Percentiles rank a stretch among this genome's conserved stretches.
phyloP scores from a whole-genome alignment of 1,284 basidiomycete species.

The Xerocomus nothofagi region DNA sequence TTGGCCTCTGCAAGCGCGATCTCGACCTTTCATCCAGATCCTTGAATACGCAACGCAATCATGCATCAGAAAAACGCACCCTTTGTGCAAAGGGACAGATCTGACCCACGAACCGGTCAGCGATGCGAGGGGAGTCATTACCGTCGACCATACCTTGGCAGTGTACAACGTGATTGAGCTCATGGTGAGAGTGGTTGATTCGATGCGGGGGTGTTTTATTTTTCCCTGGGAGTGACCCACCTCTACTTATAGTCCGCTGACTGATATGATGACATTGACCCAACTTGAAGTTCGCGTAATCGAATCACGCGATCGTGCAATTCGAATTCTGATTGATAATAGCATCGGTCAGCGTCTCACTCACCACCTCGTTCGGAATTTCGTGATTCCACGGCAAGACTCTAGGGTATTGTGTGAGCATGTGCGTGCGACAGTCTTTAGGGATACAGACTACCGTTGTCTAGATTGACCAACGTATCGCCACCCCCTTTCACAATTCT shows the following conservation, averaged over 20 bases:
- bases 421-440: too few relatives aligned
- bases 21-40: conserved; percentile 41
- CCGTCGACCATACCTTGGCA: conserved; percentile 38
- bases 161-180: conserved; percentile 46
- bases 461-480: too few relatives aligned
- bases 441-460: too few relatives aligned
- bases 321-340: neutral
- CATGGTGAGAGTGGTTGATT: conserved; percentile 4
- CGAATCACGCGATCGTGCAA: neutral
- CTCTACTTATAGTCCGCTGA: conserved; percentile 10
- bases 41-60: neutral
- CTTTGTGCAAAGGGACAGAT: conserved; percentile 18
- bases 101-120: conserved; percentile 2
- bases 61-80: conserved; percentile 2
- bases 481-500: too few relatives aligned
- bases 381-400: neutral
- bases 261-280: neutral
- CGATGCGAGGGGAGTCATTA: too few relatives aligned
- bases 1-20: conserved; percentile 59
- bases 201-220: neutral
- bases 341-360: neutral
- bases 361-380: neutral
- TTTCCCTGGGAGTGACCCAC: neutral
- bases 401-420: too few relatives aligned
- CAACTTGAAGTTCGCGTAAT: neutral